Percentiles rank a stretch among this genome's conserved stretches.
Evolutionary conservation across 805 yeast species (phyloP).

Genomic region (Ogataea pilisensis): DNA sequence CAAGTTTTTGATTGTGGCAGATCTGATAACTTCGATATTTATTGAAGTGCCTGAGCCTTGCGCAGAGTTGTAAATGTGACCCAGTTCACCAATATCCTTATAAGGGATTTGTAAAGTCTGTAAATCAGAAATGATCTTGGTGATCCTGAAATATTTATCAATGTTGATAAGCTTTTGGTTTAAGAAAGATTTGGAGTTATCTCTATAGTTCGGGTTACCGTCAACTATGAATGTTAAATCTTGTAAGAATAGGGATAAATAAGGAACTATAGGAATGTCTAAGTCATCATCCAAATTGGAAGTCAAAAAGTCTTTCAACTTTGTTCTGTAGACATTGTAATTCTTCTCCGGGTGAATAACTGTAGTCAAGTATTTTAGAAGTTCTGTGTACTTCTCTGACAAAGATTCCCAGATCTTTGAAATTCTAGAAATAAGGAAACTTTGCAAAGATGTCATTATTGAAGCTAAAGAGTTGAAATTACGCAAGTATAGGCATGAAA

Average conservation of each 20-base stretch:
- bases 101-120: constrained; percentile 68
- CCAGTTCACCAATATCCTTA: constrained; percentile 31
- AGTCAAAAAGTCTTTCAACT: constrained; percentile 51
- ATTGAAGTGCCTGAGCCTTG: constrained; percentile 3
- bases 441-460: constrained; percentile 71
- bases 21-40: constrained; percentile 26
- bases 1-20: constrained; percentile 27
- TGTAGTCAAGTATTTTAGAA: constrained; percentile 60
- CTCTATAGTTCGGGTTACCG: constrained; percentile 69
- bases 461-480: constrained; percentile 79
- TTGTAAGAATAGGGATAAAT: constrained; percentile 67
- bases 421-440: constrained; percentile 63
- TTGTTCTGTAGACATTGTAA: constrained; percentile 62
- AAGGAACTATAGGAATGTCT: constrained; percentile 69
- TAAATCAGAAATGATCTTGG: constrained; percentile 60
- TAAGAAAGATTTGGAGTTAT: constrained; percentile 45
- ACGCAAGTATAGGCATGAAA: constrained; percentile 67
- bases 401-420: constrained; percentile 55
- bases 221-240: constrained; percentile 79
- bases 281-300: constrained; percentile 38
- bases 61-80: constrained; percentile 19
- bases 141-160: constrained; percentile 67
- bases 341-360: constrained; percentile 75
- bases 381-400: constrained; percentile 54
- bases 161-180: constrained; percentile 62